Evolutionary conservation across 257 asterid species (phyloP).

Genomic region (Scutellaria baicalensis): DNA sequence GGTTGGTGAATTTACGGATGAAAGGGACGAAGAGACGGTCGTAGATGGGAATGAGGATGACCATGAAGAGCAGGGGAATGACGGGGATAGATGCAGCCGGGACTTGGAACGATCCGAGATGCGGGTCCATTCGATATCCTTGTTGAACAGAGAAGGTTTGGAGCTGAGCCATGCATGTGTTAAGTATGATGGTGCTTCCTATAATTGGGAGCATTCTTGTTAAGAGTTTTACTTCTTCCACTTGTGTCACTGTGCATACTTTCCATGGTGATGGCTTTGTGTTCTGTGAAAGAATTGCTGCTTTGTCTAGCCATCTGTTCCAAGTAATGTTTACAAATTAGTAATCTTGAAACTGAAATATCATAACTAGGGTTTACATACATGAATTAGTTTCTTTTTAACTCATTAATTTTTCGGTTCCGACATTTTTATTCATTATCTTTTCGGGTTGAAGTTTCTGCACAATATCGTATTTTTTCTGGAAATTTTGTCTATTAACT

Average conservation of each 20-base stretch:
- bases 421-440: no score
- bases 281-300: conserved; percentile 37
- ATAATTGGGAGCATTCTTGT: conserved; percentile 65
- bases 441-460: no score
- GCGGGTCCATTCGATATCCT: conserved; percentile 54
- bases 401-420: no score
- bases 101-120: conserved; percentile 43
- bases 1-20: conserved; percentile 36
- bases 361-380: not conserved
- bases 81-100: conserved; percentile 62
- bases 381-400: no score
- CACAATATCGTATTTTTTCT: no score
- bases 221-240: conserved; percentile 59
- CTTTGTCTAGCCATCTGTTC: conserved; percentile 57
- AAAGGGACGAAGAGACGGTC: conserved; percentile 58
- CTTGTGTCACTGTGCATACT: conserved; percentile 60
- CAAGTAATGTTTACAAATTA: not conserved
- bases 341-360: no score
- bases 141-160: conserved; percentile 69
- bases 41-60: conserved; percentile 50
- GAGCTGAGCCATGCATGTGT: conserved; percentile 77
- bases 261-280: conserved; percentile 44
- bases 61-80: conserved; percentile 52
- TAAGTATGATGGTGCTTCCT: conserved; percentile 54
- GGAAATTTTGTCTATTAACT: no score